Conservation (phyloP, 73 alveolate species). For the Tetrahymena malaccensis region DNA sequence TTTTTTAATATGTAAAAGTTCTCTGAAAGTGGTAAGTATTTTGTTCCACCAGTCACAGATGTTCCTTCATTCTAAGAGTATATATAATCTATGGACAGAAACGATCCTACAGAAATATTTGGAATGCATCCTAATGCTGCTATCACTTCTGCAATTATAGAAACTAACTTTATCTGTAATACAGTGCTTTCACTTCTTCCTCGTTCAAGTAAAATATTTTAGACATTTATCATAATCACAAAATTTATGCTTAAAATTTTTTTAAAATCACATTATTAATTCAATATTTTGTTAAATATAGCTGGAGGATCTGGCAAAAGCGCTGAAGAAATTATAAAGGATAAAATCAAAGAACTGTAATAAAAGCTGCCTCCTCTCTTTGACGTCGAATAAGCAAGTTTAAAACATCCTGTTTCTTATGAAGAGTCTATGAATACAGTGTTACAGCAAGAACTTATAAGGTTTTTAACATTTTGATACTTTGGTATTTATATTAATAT, state of each 20-base stretch:
- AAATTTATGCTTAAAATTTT: neutral
- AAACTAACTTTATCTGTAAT: constrained; percentile 71
- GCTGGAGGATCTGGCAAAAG: constrained; percentile 91
- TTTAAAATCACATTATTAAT: neutral
- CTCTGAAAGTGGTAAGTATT: constrained; percentile 62
- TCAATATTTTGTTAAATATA: neutral
- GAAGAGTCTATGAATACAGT: constrained; percentile 97
- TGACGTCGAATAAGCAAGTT: constrained; percentile 85
- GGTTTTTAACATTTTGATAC: neutral
- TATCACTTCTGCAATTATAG: constrained; percentile 97
- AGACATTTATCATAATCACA: neutral
- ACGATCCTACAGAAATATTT: constrained; percentile 95
- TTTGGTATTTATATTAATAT: neutral
- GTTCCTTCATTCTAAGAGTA: constrained; percentile 74
- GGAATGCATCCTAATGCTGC: constrained; percentile 99
- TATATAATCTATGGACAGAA: constrained; percentile 77
- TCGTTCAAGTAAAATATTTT: constrained; percentile 42
- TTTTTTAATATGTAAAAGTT: neutral
- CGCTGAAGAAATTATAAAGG: constrained; percentile 89
- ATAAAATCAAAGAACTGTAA: constrained; percentile 76
- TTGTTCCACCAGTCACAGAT: constrained; percentile 83
- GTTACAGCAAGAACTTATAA: constrained; percentile 86
- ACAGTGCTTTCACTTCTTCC: constrained; percentile 90
- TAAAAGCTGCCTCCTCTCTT: constrained; percentile 84
- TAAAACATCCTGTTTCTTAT: constrained; percentile 89